A percentile compares a stretch with the other conserved stretches of the same genome.
Evolutionary conservation across 1,284 basidiomycete species (phyloP).

Genomic region (Chiua sp.): DNA sequence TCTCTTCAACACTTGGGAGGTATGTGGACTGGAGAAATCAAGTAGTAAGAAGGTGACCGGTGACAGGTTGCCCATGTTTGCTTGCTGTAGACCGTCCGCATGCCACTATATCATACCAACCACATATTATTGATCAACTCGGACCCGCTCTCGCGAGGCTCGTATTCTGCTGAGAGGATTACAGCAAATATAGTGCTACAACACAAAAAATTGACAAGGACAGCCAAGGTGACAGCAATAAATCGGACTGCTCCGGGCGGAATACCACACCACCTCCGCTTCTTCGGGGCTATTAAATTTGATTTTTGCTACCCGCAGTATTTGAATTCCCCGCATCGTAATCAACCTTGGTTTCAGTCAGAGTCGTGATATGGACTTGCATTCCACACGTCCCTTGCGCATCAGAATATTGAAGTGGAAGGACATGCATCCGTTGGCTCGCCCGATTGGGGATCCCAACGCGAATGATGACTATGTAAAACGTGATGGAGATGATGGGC

Average conservation of each 20-base stretch:
- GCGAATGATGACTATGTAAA: background rate
- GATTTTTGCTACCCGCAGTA: background rate
- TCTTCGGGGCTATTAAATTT: background rate
- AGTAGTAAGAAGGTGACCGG: background rate
- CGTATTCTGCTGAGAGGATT: background rate
- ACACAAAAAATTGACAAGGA: background rate
- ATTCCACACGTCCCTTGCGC: background rate
- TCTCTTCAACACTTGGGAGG: background rate
- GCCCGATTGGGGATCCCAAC: background rate
- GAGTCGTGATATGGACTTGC: background rate
- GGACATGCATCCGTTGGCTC: background rate
- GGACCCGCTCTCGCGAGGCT: background rate
- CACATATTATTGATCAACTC: slow-evolving; percentile 4
- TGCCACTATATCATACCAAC: background rate
- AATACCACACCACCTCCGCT: background rate
- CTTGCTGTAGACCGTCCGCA: background rate
- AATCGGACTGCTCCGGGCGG: background rate
- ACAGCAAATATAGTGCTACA: background rate
- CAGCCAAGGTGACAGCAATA: background rate
- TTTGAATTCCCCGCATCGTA: no score
- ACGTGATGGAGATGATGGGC: background rate
- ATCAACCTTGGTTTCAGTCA: background rate
- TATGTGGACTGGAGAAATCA: background rate
- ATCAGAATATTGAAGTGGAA: background rate
- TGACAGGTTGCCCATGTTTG: no score